phyloP scores from a whole-genome alignment of 2,329 filamentous ascomycete species.

The Macroventuria anomochaeta region DNA sequence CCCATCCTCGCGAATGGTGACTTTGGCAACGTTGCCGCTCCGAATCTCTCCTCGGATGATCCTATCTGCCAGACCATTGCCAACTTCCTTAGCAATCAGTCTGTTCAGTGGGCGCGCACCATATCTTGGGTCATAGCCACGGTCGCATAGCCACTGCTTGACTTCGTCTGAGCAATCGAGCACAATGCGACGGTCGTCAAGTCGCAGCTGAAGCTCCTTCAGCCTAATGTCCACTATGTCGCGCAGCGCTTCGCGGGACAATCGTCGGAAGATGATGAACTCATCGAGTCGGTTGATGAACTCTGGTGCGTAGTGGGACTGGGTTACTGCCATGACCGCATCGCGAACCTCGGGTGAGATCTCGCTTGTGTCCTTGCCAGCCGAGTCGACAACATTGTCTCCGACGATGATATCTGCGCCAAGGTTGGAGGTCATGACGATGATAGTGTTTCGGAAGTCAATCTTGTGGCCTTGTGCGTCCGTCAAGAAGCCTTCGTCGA shows the following conservation, averaged over 20 bases:
- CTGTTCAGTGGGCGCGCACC: constrained; percentile 91
- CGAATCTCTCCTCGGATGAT: constrained; percentile 87
- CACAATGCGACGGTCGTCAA: constrained; percentile 84
- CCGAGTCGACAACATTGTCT: constrained; percentile 68
- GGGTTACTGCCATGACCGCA: constrained; percentile 88
- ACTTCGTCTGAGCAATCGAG: constrained; percentile 74
- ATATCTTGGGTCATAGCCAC: constrained; percentile 89
- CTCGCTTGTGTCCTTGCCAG: constrained; percentile 63
- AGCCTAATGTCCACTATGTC: constrained; percentile 95
- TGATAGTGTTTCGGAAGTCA: constrained; percentile 95
- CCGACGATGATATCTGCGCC: constrained; percentile 90
- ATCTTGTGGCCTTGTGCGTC: constrained; percentile 96
- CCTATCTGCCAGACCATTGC: constrained; percentile 85
- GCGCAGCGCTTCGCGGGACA: constrained; percentile 77
- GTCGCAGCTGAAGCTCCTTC: constrained; percentile 78
- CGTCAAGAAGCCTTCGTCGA: constrained; percentile 95
- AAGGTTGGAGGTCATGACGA: constrained; percentile 94
- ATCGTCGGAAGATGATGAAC: constrained; percentile 93
- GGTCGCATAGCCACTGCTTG: constrained; percentile 84
- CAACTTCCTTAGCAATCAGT: constrained; percentile 87
- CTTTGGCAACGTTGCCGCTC: constrained; percentile 74
- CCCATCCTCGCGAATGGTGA: constrained; percentile 67
- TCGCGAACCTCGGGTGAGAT: constrained; percentile 76
- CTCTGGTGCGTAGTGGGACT: constrained; percentile 78
- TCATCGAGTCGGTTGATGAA: constrained; percentile 97